phyloP scores from a whole-genome alignment of 2,329 filamentous ascomycete species.

The Lasiodiplodia citricola region DNA sequence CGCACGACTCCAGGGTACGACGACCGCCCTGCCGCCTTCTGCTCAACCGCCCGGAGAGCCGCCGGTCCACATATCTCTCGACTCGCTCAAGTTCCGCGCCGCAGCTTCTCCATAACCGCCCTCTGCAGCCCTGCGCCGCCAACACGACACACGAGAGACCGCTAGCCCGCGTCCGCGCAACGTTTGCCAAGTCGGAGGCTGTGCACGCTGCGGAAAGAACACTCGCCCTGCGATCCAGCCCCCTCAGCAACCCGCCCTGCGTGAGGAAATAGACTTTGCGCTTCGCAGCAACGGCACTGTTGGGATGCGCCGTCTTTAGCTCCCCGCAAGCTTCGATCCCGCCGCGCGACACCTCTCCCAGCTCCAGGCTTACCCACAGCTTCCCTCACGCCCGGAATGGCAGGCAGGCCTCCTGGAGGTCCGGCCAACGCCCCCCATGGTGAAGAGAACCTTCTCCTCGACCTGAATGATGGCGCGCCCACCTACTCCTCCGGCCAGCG shows the following conservation, averaged over 20 bases:
- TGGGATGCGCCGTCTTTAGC: constrained; percentile 23
- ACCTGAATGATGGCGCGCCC: constrained; percentile 73
- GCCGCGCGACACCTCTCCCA: constrained; percentile 13
- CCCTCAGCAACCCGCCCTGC: constrained; percentile 16
- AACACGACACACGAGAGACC: constrained; percentile 2
- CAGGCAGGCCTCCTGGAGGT: constrained; percentile 61
- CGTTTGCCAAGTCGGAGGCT: constrained; percentile 25
- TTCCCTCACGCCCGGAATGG: constrained; percentile 46
- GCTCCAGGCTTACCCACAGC: constrained; percentile 7
- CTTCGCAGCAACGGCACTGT: neutral
- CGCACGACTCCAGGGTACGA: constrained; percentile 20
- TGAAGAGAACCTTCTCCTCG: constrained; percentile 66
- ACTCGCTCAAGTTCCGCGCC: neutral
- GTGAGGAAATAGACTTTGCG: neutral
- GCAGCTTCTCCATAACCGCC: neutral
- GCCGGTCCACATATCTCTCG: constrained; percentile 3
- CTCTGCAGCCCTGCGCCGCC: constrained; percentile 15
- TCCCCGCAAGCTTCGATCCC: constrained; percentile 18
- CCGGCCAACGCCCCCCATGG: constrained; percentile 47
- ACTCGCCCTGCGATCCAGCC: constrained; percentile 12
- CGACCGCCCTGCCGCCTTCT: constrained; percentile 1
- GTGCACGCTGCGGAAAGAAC: constrained; percentile 15
- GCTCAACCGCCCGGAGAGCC: constrained; percentile 17
- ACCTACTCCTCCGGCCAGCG: constrained; percentile 77
- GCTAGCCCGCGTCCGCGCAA: constrained; percentile 22